A percentile compares a stretch with the other conserved stretches of the same genome.
These are phyloP conservation scores for Arthrobotrys megalospora DNA, from an alignment of 2,329 filamentous ascomycete species.

Conservation along the genomic window DNA sequence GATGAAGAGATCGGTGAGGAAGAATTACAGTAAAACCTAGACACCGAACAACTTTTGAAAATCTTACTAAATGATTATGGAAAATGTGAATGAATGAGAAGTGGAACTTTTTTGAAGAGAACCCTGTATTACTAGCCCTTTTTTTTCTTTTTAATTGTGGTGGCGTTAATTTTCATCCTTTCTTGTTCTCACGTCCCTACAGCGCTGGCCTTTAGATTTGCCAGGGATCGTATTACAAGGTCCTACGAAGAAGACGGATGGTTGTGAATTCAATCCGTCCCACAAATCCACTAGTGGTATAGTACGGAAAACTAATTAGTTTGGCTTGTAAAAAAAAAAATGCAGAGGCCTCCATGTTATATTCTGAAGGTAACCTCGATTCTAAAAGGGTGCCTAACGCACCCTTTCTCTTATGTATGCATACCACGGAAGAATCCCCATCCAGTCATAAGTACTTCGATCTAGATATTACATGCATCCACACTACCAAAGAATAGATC, in stretches of 20 bases:
- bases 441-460: neutral
- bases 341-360: too few relatives aligned
- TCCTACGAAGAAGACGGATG: neutral
- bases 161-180: slow-evolving; percentile 17
- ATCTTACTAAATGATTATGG: slow-evolving; percentile 1
- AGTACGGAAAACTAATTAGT: too few relatives aligned
- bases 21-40: slow-evolving; percentile 28
- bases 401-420: neutral
- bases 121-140: slow-evolving; percentile 36
- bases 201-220: neutral
- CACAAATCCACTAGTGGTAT: too few relatives aligned
- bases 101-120: slow-evolving; percentile 5
- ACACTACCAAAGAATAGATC: slow-evolving; percentile 4
- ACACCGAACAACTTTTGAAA: neutral
- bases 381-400: neutral
- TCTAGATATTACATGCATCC: neutral
- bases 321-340: too few relatives aligned
- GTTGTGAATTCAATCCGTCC: too few relatives aligned
- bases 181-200: neutral
- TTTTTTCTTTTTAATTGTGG: neutral
- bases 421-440: neutral
- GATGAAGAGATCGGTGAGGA: slow-evolving; percentile 76
- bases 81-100: neutral
- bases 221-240: neutral
- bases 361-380: neutral